Conservation (phyloP, 352 stramenopile genomes). For the Phytophthora ohioensis region DNA sequence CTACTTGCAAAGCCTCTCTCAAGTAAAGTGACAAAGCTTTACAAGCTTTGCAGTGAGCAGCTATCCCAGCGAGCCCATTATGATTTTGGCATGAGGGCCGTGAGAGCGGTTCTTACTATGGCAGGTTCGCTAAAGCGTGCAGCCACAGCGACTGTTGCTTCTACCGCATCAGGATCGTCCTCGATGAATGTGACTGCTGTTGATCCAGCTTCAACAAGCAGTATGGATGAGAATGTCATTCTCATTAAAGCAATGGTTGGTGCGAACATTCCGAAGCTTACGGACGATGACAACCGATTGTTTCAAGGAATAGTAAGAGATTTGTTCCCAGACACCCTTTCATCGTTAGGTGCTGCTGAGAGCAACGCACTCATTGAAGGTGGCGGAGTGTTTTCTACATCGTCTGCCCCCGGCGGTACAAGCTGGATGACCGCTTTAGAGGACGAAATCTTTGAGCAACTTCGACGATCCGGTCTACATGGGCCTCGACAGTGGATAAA, state of each 20-base stretch:
- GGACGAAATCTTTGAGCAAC: conserved; percentile 81
- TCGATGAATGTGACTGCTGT: conserved; percentile 4
- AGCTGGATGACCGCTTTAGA: conserved; percentile 65
- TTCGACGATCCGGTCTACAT: conserved; percentile 69
- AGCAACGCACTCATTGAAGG: conserved; percentile 31
- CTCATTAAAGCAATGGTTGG: conserved; percentile 96
- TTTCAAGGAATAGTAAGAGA: conserved; percentile 92
- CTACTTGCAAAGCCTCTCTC: conserved; percentile 67
- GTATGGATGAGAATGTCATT: conserved; percentile 70
- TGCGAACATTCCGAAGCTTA: conserved; percentile 92
- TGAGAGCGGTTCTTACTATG: conserved; percentile 86
- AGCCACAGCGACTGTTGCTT: not conserved
- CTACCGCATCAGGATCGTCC: not conserved
- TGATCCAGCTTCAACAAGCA: conserved; percentile 13
- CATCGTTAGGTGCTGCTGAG: conserved; percentile 23
- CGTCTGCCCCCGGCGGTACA: not conserved
- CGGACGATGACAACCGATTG: conserved; percentile 88
- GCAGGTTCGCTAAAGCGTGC: conserved; percentile 74
- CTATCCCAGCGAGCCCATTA: conserved; percentile 88
- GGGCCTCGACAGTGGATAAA: conserved; percentile 74
- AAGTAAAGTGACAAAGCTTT: conserved; percentile 79
- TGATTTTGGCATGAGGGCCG: conserved; percentile 90
- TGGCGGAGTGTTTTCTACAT: conserved; percentile 20
- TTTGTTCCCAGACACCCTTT: conserved; percentile 77
- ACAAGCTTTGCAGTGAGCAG: conserved; percentile 88